Evolutionary conservation across 208 protist species (phyloP).

Genomic region (Eutreptiella sp.): DNA sequence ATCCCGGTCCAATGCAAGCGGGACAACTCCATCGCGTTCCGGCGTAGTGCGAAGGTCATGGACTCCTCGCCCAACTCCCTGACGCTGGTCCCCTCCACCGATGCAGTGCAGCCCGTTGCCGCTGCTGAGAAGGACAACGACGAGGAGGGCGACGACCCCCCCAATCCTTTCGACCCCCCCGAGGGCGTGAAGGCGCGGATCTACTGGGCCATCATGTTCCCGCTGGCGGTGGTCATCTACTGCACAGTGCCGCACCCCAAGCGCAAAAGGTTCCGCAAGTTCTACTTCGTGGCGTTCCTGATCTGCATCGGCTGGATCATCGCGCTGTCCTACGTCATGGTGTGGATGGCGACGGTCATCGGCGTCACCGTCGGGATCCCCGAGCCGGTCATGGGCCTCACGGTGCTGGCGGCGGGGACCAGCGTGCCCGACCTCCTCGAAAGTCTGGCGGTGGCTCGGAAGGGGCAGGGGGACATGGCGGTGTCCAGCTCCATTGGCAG

Average conservation of each 20-base stretch:
- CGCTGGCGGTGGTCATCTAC: neutral
- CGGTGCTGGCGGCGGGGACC: slow-evolving; percentile 9
- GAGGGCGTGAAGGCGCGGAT: too few relatives aligned
- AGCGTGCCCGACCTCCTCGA: slow-evolving; percentile 15
- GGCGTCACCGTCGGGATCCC: neutral
- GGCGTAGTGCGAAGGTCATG: too few relatives aligned
- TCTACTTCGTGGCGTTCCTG: slow-evolving; percentile 15
- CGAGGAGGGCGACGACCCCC: neutral
- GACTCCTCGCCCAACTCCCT: too few relatives aligned
- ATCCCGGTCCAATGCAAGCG: too few relatives aligned
- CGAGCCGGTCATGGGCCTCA: slow-evolving; percentile 8
- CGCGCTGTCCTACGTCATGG: slow-evolving; percentile 5
- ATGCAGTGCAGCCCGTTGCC: too few relatives aligned
- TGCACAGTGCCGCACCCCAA: slow-evolving; percentile 6
- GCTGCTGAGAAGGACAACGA: neutral
- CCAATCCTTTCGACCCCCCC: too few relatives aligned
- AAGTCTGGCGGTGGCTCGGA: slow-evolving; percentile 9
- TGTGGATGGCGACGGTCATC: slow-evolving; percentile 4
- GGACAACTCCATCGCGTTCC: too few relatives aligned
- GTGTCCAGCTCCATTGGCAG: slow-evolving; percentile 24
- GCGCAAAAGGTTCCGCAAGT: neutral
- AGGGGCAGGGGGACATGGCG: slow-evolving; percentile 31
- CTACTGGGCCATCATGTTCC: neutral
- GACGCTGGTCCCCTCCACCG: too few relatives aligned
- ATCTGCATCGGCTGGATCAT: slow-evolving; percentile 18